These are phyloP conservation scores for Ustilago loliicola DNA, from an alignment of 1,284 basidiomycete genomes.

Conservation along the genomic window DNA sequence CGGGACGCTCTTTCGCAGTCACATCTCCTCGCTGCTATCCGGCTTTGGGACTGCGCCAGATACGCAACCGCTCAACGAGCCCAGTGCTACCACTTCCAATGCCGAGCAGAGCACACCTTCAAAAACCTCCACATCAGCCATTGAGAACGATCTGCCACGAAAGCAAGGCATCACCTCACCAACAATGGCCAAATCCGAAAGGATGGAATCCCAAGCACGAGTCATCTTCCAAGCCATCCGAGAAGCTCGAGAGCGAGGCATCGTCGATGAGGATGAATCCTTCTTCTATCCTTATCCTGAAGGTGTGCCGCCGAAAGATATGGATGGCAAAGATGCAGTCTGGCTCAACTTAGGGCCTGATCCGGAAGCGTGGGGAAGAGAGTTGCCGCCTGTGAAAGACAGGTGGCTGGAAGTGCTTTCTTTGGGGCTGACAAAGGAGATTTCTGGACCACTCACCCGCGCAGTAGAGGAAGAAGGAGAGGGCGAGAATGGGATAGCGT, in stretches of 20 bases:
- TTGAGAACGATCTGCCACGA: not conserved
- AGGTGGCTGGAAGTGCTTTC: constrained; percentile 51
- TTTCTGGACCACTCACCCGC: not conserved
- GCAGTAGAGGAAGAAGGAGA: not conserved
- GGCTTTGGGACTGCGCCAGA: constrained; percentile 30
- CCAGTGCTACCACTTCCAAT: not conserved
- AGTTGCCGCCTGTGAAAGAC: constrained; percentile 46
- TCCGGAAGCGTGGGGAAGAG: constrained; percentile 43
- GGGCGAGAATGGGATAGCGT: constrained; percentile 6
- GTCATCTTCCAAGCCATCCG: constrained; percentile 50
- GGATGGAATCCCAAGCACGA: constrained; percentile 53
- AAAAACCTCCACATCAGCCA: not conserved
- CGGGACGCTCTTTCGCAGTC: constrained; percentile 33
- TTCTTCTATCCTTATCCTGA: constrained; percentile 53
- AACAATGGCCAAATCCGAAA: constrained; percentile 39
- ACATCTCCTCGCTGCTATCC: constrained; percentile 27
- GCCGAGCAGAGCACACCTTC: too few relatives aligned
- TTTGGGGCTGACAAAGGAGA: constrained; percentile 42
- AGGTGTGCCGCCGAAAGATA: constrained; percentile 36
- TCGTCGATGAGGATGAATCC: constrained; percentile 49
- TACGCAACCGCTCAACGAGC: constrained; percentile 8
- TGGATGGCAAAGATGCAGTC: constrained; percentile 25
- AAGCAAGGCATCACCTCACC: constrained; percentile 6
- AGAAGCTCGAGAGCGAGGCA: constrained; percentile 47
- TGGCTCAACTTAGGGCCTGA: constrained; percentile 50